Conservation (phyloP, 345 rosid genomes). For the Eucalyptus viminalis region DNA sequence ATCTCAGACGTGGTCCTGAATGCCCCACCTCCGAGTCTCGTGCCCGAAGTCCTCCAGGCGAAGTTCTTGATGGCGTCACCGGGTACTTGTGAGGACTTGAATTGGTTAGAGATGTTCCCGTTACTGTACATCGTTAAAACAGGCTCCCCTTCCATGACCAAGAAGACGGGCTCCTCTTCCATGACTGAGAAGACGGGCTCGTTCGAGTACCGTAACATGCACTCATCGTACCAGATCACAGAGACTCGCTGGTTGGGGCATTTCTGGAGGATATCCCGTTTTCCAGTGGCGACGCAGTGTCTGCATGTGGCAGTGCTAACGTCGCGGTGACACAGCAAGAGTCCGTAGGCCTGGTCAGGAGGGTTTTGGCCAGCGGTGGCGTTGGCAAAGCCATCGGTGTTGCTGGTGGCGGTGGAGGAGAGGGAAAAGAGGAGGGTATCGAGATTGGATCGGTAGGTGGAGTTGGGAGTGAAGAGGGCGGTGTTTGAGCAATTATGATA, state of each 20-base stretch:
- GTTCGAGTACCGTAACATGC: no score
- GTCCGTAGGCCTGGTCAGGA: background rate
- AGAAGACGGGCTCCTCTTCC: no score
- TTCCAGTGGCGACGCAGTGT: background rate
- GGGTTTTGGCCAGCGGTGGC: background rate
- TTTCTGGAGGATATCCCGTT: background rate
- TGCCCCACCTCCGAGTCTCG: no score
- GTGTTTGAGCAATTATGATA: background rate
- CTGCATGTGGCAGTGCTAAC: background rate
- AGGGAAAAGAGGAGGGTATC: background rate
- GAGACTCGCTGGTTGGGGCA: background rate
- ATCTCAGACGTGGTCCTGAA: no score
- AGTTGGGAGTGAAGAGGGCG: background rate
- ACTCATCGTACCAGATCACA: background rate
- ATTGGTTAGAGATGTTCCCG: accelerated
- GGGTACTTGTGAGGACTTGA: no score
- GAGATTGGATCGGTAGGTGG: background rate
- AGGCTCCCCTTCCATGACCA: no score
- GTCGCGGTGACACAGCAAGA: background rate
- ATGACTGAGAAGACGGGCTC: no score
- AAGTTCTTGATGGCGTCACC: no score
- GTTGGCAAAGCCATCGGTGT: background rate
- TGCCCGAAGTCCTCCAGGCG: no score
- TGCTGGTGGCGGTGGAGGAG: background rate
- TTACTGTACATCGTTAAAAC: no score